These are phyloP conservation scores for Cochlearia excelsa DNA, from an alignment of 345 rosid genomes.

Conservation along the genomic window DNA sequence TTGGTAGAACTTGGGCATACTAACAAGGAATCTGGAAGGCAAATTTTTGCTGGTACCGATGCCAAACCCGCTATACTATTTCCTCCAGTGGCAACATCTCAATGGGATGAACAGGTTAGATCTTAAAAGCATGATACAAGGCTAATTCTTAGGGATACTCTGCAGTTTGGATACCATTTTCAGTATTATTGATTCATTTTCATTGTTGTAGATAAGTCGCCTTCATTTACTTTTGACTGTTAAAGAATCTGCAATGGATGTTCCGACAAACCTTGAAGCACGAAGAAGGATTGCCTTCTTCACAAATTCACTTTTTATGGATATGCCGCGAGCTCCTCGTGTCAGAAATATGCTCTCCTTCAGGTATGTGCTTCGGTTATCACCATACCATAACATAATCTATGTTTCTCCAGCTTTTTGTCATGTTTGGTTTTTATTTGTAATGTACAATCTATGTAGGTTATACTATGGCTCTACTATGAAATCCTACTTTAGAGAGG, in stretches of 20 bases:
- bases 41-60: conserved; percentile 89
- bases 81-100: conserved; percentile 75
- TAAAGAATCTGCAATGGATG: conserved; percentile 83
- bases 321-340: conserved; percentile 91
- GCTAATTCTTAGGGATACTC: background rate
- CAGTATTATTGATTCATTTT: conserved; percentile 12
- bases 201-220: conserved; percentile 64
- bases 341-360: conserved; percentile 95
- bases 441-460: conserved; percentile 14
- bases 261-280: conserved; percentile 95
- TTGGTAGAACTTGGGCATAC: conserved; percentile 76
- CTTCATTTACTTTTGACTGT: conserved; percentile 89
- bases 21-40: conserved; percentile 90
- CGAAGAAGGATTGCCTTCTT: conserved; percentile 93
- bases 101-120: conserved; percentile 92
- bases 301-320: conserved; percentile 92
- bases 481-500: conserved; percentile 9
- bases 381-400: conserved; percentile 3
- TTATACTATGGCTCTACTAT: conserved; percentile 4
- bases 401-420: conserved; percentile 8
- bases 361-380: conserved; percentile 45
- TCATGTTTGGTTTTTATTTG: conserved; percentile 4
- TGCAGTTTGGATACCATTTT: conserved; percentile 13
- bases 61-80: conserved; percentile 78
- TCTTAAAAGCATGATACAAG: background rate